Conservation (phyloP, 805 yeast genomes). For the Cyberlindnera maclurae region DNA sequence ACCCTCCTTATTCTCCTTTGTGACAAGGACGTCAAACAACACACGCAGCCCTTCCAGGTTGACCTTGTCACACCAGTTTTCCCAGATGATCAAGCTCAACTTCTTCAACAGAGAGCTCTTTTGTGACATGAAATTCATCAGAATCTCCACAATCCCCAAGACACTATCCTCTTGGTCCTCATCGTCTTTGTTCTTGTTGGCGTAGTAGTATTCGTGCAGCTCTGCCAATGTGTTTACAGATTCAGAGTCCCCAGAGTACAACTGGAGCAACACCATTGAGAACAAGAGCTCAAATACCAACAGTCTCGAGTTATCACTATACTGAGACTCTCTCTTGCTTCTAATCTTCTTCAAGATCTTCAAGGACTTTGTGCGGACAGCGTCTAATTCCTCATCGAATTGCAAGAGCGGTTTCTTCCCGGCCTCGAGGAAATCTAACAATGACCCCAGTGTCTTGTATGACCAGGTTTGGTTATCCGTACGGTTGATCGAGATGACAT, state of each 20-base stretch:
- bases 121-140: constrained; percentile 51
- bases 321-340: constrained; percentile 27
- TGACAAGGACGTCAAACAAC: constrained; percentile 45
- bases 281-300: constrained; percentile 69
- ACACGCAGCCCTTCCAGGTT: constrained; percentile 38
- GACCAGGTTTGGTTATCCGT: constrained; percentile 55
- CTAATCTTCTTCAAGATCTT: constrained; percentile 39
- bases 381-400: constrained; percentile 54
- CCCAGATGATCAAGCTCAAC: constrained; percentile 50
- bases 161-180: constrained; percentile 36
- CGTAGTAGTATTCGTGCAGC: constrained; percentile 51
- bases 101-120: constrained; percentile 51
- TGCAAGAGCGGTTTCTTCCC: constrained; percentile 26
- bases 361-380: constrained; percentile 42
- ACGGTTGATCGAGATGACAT: constrained; percentile 40
- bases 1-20: constrained; percentile 79
- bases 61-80: constrained; percentile 42
- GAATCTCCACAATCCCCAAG: constrained; percentile 49
- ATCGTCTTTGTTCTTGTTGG: constrained; percentile 33
- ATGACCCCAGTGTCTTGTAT: constrained; percentile 37
- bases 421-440: constrained; percentile 23
- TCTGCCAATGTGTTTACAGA: constrained; percentile 72
- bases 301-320: constrained; percentile 31
- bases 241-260: constrained; percentile 71
- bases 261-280: constrained; percentile 69